Percentiles rank a stretch among this genome's conserved stretches.
phyloP scores from a whole-genome alignment of 2,329 filamentous ascomycete species.

The Dactylellina parvicollis region DNA sequence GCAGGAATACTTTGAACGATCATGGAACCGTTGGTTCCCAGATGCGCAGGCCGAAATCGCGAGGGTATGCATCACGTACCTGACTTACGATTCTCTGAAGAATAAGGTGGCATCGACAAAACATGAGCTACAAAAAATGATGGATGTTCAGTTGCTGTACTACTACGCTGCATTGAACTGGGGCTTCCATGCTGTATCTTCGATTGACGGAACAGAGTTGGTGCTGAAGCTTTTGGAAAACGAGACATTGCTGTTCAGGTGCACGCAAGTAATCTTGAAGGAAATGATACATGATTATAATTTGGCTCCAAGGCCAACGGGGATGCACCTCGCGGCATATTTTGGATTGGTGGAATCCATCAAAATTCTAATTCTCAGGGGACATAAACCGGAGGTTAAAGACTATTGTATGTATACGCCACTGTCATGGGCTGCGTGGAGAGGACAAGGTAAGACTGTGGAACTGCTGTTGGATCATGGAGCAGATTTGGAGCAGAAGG shows the following conservation, averaged over 20 bases:
- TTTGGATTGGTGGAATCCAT: slow-evolving; percentile 1
- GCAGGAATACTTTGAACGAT: slow-evolving; percentile 23
- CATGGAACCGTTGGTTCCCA: not conserved
- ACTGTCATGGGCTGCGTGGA: no score
- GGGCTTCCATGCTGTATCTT: slow-evolving; percentile 7
- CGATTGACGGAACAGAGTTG: not conserved
- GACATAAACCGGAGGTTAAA: no score
- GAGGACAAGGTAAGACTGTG: no score
- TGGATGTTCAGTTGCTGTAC: slow-evolving; percentile 3
- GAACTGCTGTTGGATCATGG: no score
- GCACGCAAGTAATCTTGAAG: not conserved
- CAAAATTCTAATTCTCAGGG: not conserved
- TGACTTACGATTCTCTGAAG: slow-evolving; percentile 6
- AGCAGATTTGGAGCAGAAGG: no score
- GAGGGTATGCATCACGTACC: slow-evolving; percentile 6
- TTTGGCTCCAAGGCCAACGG: not conserved
- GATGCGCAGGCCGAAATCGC: not conserved
- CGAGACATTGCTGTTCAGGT: not conserved
- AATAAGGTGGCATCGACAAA: not conserved
- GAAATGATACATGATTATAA: not conserved
- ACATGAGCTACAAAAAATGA: not conserved
- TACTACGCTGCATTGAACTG: slow-evolving; percentile 13
- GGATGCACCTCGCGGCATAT: slow-evolving; percentile 6
- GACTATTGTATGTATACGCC: no score
- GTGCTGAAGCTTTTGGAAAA: not conserved